phyloP scores from a whole-genome alignment of 306 rosid genomes.

The Crataegus laevigata region DNA sequence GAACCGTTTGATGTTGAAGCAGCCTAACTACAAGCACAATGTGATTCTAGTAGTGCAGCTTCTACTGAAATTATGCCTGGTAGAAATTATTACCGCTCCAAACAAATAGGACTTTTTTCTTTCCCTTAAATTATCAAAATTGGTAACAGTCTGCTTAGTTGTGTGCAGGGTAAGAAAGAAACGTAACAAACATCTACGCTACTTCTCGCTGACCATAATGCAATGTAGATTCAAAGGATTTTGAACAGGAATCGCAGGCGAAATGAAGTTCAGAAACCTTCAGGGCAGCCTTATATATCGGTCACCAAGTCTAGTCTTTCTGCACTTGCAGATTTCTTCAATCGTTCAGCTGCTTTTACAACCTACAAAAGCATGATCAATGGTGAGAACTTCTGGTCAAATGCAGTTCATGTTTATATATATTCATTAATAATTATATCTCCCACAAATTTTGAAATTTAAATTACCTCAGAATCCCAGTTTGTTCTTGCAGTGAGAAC shows the following conservation, averaged over 20 bases:
- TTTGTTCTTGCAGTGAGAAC: constrained; percentile 58
- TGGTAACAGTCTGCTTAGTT: not conserved
- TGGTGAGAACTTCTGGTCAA: not conserved
- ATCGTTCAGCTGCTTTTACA: constrained; percentile 42
- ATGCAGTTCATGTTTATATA: not conserved
- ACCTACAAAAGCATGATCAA: constrained; percentile 27
- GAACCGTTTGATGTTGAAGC: not conserved
- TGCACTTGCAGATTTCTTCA: constrained; percentile 35
- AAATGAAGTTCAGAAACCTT: not conserved
- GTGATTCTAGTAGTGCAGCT: too few species aligned
- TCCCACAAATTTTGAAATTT: not conserved
- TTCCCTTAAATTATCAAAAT: not conserved
- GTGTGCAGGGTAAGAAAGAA: not conserved
- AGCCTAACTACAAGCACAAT: not conserved
- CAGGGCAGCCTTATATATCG: not conserved
- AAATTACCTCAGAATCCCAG: constrained; percentile 54
- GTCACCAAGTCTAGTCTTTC: constrained; percentile 20
- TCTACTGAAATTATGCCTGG: not conserved
- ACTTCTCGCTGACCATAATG: not conserved
- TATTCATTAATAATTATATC: not conserved
- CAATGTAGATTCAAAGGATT: not conserved
- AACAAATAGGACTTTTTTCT: not conserved
- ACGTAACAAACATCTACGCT: too few species aligned
- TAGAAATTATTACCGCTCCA: not conserved
- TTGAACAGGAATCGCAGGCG: not conserved